Percentiles rank a stretch among this genome's conserved stretches.
Conservation (phyloP, 2,329 filamentous ascomycete species). For the Incumbomyces lentus region DNA sequence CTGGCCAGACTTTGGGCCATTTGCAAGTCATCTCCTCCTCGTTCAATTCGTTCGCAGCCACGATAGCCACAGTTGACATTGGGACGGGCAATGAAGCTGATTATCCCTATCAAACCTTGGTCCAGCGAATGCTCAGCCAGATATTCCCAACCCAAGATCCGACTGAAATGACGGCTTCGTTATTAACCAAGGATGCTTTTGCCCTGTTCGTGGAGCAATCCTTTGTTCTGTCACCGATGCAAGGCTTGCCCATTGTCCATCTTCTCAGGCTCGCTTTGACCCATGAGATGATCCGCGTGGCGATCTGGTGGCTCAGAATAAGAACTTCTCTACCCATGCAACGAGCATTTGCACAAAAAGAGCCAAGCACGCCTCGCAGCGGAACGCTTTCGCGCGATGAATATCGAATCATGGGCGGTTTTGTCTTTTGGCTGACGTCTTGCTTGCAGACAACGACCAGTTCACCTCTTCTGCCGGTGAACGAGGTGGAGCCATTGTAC, state of each 20-base stretch:
- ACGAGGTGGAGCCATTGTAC: conserved; percentile 11
- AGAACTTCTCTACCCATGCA: background rate
- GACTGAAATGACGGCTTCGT: background rate
- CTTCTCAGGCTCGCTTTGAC: conserved; percentile 78
- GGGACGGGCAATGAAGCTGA: conserved; percentile 53
- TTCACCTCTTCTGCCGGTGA: conserved; percentile 6
- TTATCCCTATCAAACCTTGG: conserved; percentile 57
- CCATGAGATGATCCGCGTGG: conserved; percentile 78
- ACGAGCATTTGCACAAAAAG: background rate
- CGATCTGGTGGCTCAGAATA: conserved; percentile 5
- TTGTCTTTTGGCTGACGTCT: conserved; percentile 6
- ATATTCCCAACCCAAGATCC: background rate
- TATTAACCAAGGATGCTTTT: conserved; percentile 1
- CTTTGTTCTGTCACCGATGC: background rate
- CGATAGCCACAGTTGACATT: conserved; percentile 54
- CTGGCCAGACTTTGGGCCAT: conserved; percentile 74
- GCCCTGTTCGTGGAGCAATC: conserved; percentile 2
- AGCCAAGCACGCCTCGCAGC: background rate
- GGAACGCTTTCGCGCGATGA: conserved; percentile 1
- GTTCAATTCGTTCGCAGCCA: conserved; percentile 68
- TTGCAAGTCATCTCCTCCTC: conserved; percentile 83
- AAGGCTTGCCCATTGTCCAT: conserved; percentile 48
- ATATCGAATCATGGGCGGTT: conserved; percentile 2
- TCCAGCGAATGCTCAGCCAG: conserved; percentile 34
- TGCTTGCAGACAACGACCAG: conserved; percentile 2